Percentiles rank a stretch among this genome's conserved stretches.
These are phyloP conservation scores for Plantago coronopus DNA, from an alignment of 305 asterid genomes.

Conservation along the genomic window DNA sequence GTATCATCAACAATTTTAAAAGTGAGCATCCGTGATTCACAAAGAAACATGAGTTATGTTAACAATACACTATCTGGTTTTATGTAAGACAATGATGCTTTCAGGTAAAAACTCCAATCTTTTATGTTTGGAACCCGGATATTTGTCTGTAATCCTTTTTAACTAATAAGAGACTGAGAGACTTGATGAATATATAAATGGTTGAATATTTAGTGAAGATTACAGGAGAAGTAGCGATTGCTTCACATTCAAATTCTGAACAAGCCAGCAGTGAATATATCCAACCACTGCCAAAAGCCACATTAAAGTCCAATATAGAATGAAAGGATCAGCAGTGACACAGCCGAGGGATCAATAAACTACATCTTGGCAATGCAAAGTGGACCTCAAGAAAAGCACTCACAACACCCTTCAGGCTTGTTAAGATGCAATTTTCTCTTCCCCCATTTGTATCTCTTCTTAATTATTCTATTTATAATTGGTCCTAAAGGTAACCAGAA, in stretches of 20 bases:
- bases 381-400: neutral
- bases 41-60: neutral
- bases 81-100: too few relatives aligned
- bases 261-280: neutral
- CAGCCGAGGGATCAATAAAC: slow-evolving; percentile 1
- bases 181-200: neutral
- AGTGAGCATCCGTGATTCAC: too few relatives aligned
- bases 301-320: neutral
- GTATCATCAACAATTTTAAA: too few relatives aligned
- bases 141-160: too few relatives aligned
- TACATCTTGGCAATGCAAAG: slow-evolving; percentile 8
- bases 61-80: neutral
- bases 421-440: neutral
- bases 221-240: slow-evolving; percentile 4
- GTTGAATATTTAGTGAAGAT: slow-evolving; percentile 6
- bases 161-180: too few relatives aligned
- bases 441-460: neutral
- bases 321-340: slow-evolving; percentile 8
- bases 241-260: slow-evolving; percentile 1
- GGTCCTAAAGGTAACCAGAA: slow-evolving; percentile 4
- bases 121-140: too few relatives aligned
- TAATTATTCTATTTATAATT: neutral
- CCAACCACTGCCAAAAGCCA: slow-evolving; percentile 1
- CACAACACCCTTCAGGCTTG: neutral
- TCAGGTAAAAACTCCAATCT: too few relatives aligned